Base-by-base conservation (phyloP, 257 asterid species). In the Orobanche coerulescens region DNA sequence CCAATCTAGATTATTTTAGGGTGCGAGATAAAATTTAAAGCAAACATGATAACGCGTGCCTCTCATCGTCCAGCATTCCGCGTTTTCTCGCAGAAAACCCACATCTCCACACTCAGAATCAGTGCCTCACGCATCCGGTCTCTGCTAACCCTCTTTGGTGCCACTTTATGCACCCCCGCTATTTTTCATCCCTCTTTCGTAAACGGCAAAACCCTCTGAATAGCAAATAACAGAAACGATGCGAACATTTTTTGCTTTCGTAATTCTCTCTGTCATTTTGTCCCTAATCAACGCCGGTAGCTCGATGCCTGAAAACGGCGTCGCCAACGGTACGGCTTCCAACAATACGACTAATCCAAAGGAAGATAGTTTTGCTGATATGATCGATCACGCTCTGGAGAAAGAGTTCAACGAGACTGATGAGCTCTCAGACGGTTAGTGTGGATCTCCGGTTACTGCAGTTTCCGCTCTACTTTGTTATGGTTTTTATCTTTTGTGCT, bases 321-420 rank as follows among this genome's bases (percentile, higher is more conserved):
- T 24, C 48, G 62, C 67, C 0, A 78, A 79, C 40, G 80, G 48
- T 20, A 52, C 76, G 51, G 73, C 36, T 52, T 62, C 55, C 13
- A 68, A 65, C 9, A 80, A 67, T 64, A 65, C 76, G 47, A 48
- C 83, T 46, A 65, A 51, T 43, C 61, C 73, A 12, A 79, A 79
- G 72, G 89, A 75, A 8, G 67, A 65, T 30, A 79, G 84, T 64
- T 55, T 85, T 12, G 94, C 88, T 4, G 85, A 81, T 40, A 78
- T 81, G 57, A 61, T 88, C 47, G 87, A 82, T 64, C 73, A 83
- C 60, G 96, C 94, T 44, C 70, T 85, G 74, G 86, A 81, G 52
- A 88, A 82, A 52, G 94, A 88, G 83, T 88, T 88, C 72, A 83
- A 80, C 61, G 92, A 83, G 62, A 85, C 85, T 33, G 83, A 85